Percentiles rank a stretch among this genome's conserved stretches.
Evolutionary conservation across 805 yeast species (phyloP).

Genomic region (Saccharomycopsis fermentans): DNA sequence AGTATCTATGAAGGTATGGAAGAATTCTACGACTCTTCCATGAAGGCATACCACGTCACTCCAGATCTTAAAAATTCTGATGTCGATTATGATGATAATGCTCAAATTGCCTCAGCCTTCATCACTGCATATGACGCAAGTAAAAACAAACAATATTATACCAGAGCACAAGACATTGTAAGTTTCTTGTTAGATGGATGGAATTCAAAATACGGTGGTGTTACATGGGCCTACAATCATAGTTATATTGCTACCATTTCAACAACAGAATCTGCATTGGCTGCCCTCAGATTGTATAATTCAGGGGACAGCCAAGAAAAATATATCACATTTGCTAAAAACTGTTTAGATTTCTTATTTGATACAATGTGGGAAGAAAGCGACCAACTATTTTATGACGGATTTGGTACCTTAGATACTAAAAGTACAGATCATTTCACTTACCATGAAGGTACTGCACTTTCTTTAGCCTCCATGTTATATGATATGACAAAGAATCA

Average conservation of each 20-base stretch:
- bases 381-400: slow-evolving; percentile 52
- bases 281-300: slow-evolving; percentile 46
- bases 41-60: slow-evolving; percentile 55
- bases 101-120: slow-evolving; percentile 59
- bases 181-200: slow-evolving; percentile 57
- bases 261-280: slow-evolving; percentile 55
- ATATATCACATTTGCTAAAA: slow-evolving; percentile 39
- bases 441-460: slow-evolving; percentile 56
- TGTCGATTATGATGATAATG: slow-evolving; percentile 64
- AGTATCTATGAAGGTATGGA: slow-evolving; percentile 42
- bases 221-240: slow-evolving; percentile 55
- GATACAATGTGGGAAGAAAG: slow-evolving; percentile 38
- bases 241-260: slow-evolving; percentile 54
- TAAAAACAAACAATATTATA: slow-evolving; percentile 40
- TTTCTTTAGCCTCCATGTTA: slow-evolving; percentile 42
- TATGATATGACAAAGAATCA: slow-evolving; percentile 40
- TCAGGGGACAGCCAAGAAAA: slow-evolving; percentile 38
- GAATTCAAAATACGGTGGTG: slow-evolving; percentile 43
- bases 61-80: slow-evolving; percentile 35
- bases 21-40: slow-evolving; percentile 34
- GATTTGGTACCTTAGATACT: slow-evolving; percentile 29
- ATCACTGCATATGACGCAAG: slow-evolving; percentile 64
- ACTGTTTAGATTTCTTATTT: slow-evolving; percentile 50
- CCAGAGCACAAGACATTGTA: slow-evolving; percentile 46
- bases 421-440: slow-evolving; percentile 40